A percentile compares a stretch with the other conserved stretches of the same genome.
Evolutionary conservation across 345 rosid genomes (phyloP).

Genomic region (Pistacia vera): DNA sequence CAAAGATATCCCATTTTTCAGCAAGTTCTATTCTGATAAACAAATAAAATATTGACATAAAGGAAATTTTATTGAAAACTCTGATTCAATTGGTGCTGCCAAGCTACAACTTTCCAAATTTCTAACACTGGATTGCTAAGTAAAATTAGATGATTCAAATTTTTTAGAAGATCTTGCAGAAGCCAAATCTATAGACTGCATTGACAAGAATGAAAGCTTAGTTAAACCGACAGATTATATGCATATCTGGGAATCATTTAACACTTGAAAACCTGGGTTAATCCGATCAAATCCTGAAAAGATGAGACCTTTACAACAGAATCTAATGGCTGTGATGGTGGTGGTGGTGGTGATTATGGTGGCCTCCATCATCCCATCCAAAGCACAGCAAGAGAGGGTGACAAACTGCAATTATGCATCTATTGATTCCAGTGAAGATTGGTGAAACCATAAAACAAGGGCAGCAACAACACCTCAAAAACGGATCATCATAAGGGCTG

Average conservation of each 20-base stretch:
- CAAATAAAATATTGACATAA: no score
- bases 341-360: slow-evolving; percentile 21
- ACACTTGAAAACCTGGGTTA: not conserved
- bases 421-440: slow-evolving; percentile 27
- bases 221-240: not conserved
- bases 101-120: not conserved
- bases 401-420: slow-evolving; percentile 30
- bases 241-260: not conserved
- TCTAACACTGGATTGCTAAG: not conserved
- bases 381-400: slow-evolving; percentile 43
- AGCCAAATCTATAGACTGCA: not conserved
- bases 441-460: slow-evolving; percentile 38
- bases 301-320: not conserved
- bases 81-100: no score
- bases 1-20: no score
- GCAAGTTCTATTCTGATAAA: no score
- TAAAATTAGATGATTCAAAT: not conserved
- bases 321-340: slow-evolving; percentile 21
- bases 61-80: no score
- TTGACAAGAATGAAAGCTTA: not conserved
- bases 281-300: not conserved
- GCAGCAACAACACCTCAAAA: slow-evolving; percentile 41
- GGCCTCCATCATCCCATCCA: slow-evolving; percentile 25
- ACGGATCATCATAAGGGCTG: slow-evolving; percentile 33
- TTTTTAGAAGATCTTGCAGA: not conserved